phyloP scores from a whole-genome alignment of 768 basidiomycete genomes.

The Lactifluus subvellereus region DNA sequence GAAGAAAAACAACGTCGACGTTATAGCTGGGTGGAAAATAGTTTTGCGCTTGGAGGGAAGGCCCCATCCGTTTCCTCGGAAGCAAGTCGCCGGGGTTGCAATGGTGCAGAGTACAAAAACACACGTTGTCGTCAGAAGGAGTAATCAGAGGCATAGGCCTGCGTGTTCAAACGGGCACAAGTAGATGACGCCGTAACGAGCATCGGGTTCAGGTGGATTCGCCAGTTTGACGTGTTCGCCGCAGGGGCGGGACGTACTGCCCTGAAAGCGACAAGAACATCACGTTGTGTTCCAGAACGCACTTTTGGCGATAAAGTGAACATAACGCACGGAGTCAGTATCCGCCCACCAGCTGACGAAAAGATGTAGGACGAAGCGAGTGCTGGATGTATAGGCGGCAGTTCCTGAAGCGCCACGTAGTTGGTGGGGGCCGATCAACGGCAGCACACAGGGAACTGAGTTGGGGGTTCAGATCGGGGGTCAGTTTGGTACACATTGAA shows the following conservation, averaged over 20 bases:
- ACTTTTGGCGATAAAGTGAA: neutral
- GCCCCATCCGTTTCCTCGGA: neutral
- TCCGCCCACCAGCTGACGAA: neutral
- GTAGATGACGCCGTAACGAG: neutral
- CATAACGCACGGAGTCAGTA: neutral
- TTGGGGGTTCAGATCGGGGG: neutral
- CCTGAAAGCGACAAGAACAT: neutral
- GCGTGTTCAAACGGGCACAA: neutral
- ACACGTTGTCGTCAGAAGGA: neutral
- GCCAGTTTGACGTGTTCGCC: neutral
- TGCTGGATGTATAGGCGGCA: neutral
- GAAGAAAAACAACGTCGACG: neutral
- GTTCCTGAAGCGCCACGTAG: neutral
- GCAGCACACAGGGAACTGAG: neutral
- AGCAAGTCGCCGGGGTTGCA: neutral
- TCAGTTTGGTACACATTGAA: too few relatives aligned
- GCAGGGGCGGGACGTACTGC: neutral
- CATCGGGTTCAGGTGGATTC: neutral
- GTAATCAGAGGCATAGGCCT: neutral
- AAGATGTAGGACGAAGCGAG: neutral
- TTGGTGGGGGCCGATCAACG: slow-evolving; percentile 5
- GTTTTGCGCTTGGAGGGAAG: neutral
- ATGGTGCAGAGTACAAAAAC: neutral
- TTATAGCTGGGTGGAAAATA: neutral
- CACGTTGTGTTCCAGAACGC: neutral